Evolutionary conservation across 306 rosid genomes (phyloP), one percentile per base, ranked within the genome.

Genomic region (Hylodesmum podocarpum): DNA sequence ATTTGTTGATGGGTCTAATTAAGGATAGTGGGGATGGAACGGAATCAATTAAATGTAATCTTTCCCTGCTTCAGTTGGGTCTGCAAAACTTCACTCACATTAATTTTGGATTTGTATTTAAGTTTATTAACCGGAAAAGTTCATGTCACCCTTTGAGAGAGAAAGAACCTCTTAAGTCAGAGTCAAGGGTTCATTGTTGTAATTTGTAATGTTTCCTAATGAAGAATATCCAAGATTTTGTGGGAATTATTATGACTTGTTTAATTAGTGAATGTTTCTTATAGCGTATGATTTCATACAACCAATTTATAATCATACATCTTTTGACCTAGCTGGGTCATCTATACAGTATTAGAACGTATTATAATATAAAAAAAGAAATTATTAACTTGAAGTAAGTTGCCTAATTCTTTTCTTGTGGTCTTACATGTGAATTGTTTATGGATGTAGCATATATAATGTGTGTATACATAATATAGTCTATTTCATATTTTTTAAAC

Each of bases 1-100:
- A 72, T 12, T 43, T 67, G 73, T 67, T 51, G 37, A 29, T 58
- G 74, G 80, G 83, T 78, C 66, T 40, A 49, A 62, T 78, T 82
- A 47, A 28, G 3, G 29, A 41, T 34, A 25, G 83, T 39, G 79
- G 68, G 46, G 22, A 66, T 44, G 73, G 69, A 66, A 66, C 34
- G 73, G 69, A 66, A 67, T 58, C 66, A 36, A 72, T 50, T 55
- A 54, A 40, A 31, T 72, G 74, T 61, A 59, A 49, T 19, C 8
- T 50, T 75, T 27, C 7, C 51, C 44, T 27, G 0, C 7, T 37
- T 10, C 6, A 28, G 27, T 49, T 61, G 57, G 22, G 22, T 13
- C 33, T 27, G 5, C 29, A 51, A 29, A 16, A 22, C 36, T 70
- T 70, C 36, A 18, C 55, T 55, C 0, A 51, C 10, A 40, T 28